phyloP scores from a whole-genome alignment of 1,284 basidiomycete genomes.

The Spongiforma sp. region DNA sequence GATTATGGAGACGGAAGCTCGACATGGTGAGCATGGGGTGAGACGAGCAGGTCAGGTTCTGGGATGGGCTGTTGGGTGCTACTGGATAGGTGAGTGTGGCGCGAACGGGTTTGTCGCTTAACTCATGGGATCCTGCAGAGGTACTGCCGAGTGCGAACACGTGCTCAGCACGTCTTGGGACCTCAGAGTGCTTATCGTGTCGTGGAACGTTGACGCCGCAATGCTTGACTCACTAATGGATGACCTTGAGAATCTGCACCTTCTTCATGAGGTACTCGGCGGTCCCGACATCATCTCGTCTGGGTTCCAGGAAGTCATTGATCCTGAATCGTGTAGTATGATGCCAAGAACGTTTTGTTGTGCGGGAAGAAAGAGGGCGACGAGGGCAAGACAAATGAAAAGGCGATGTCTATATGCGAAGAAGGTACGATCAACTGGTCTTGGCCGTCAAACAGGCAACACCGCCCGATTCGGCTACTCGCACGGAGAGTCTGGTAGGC shows the following conservation, averaged over 20 bases:
- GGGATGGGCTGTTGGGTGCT: conserved; percentile 88
- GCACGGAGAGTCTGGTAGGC: conserved; percentile 91
- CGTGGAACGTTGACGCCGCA: conserved; percentile 94
- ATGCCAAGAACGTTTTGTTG: conserved; percentile 90
- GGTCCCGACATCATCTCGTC: conserved; percentile 91
- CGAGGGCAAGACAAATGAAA: conserved; percentile 73
- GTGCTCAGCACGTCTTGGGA: conserved; percentile 84
- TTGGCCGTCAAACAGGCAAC: conserved; percentile 73
- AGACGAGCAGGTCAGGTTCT: conserved; percentile 79
- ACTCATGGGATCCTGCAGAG: conserved; percentile 48
- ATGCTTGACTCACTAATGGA: conserved; percentile 77
- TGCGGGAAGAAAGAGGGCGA: conserved; percentile 69
- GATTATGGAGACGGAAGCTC: conserved; percentile 66
- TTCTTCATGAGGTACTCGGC: conserved; percentile 76
- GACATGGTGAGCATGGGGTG: conserved; percentile 80
- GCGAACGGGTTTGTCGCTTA: background rate
- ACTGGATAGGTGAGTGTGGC: conserved; percentile 79
- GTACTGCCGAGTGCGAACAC: conserved; percentile 76
- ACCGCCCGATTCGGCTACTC: conserved; percentile 72
- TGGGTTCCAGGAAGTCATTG: conserved; percentile 96
- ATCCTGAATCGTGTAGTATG: conserved; percentile 90
- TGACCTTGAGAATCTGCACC: conserved; percentile 67
- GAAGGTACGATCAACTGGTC: conserved; percentile 86
- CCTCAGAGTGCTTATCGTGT: conserved; percentile 82
- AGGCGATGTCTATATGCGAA: conserved; percentile 84